phyloP scores from a whole-genome alignment of 768 basidiomycete genomes.

The Lactifluus hygrophoroides region DNA sequence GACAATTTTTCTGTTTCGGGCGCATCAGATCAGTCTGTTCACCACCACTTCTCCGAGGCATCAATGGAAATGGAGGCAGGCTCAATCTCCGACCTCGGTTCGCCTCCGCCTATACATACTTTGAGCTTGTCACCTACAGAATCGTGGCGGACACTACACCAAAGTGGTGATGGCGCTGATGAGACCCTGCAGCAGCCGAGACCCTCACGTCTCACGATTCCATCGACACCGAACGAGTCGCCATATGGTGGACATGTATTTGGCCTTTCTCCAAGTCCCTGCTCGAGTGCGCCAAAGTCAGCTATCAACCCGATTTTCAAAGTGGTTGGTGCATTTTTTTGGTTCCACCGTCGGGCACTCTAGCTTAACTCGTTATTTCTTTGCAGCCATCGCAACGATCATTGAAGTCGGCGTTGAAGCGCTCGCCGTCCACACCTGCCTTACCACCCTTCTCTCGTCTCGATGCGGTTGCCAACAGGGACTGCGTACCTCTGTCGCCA shows the following conservation, averaged over 20 bases:
- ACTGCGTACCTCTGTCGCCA: conserved; percentile 62
- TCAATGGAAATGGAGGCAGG: conserved; percentile 60
- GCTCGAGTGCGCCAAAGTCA: conserved; percentile 47
- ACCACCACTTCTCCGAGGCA: conserved; percentile 66
- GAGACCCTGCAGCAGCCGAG: conserved; percentile 18
- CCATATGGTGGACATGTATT: conserved; percentile 38
- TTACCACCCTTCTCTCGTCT: conserved; percentile 75
- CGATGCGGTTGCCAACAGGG: conserved; percentile 76
- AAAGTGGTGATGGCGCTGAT: conserved; percentile 20
- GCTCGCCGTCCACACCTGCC: conserved; percentile 36
- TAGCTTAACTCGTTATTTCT: conserved; percentile 8
- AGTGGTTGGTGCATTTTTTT: conserved; percentile 53
- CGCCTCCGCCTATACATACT: conserved; percentile 69
- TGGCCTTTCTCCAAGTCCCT: conserved; percentile 54
- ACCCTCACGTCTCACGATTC: conserved; percentile 22
- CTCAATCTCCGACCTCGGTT: conserved; percentile 54
- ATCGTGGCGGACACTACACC: conserved; percentile 25
- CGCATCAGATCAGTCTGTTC: conserved; percentile 69
- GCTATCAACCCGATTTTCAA: conserved; percentile 84
- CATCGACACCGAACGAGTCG: conserved; percentile 15
- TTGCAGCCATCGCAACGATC: conserved; percentile 47
- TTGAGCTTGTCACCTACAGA: conserved; percentile 62
- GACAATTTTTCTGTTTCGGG: conserved; percentile 63
- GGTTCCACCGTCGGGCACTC: background rate
- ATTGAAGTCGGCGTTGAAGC: conserved; percentile 26